Evolutionary conservation across 202 grass and related monocot genomes (phyloP), one percentile per base, ranked within the genome.

Genomic region (Zizania palustris): DNA sequence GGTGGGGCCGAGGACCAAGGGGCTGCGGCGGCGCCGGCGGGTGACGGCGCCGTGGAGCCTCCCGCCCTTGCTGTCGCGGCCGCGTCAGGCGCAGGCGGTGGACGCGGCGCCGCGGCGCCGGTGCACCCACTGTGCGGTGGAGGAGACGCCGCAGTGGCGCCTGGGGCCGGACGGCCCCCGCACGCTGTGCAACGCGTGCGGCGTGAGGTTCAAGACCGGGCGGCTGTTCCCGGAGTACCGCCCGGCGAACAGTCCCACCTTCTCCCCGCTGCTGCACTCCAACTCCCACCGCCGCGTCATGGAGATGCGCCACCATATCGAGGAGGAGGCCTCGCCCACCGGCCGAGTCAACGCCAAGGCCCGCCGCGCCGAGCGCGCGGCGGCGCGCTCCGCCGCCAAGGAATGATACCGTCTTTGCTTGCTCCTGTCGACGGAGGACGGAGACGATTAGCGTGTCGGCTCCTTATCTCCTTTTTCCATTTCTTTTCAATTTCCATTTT

Each of bases 81-180:
- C 72, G 65, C 65, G 15, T 42, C 78, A 36, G 40, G 14, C 9
- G 59, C 53, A 8, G 77, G 22, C 7, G 64, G 60, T 9, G 73
- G 81, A 33, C 46, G 78, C 53, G 35, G 87, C 63, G 74, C 56
- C 87, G 67, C 46, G 83, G 14, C 85, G 87, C 33, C 87, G 89
- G 63, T 98, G 95, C 89, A 92, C 85, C n/a, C 96, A 98, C 85
- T 95, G 91, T 80, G 85, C 83, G 7, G 85, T 87, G 22, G 91
- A 95, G 80, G 93, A 92, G 78, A 98, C 96, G 43, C 96, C 96
- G 69, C 96, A 98, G 86, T 98, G 96, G 96, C 82, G 96, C 36
- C 87, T 88, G 63, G 95, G 91, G 13, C 96, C 96, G 0, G 80
- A 78, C 13, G 96, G 96, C 5, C 96, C 96, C 33, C 89, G 93